Conservation (phyloP, 192 early-diverging fungal genomes). For the Coemansia sp. region DNA sequence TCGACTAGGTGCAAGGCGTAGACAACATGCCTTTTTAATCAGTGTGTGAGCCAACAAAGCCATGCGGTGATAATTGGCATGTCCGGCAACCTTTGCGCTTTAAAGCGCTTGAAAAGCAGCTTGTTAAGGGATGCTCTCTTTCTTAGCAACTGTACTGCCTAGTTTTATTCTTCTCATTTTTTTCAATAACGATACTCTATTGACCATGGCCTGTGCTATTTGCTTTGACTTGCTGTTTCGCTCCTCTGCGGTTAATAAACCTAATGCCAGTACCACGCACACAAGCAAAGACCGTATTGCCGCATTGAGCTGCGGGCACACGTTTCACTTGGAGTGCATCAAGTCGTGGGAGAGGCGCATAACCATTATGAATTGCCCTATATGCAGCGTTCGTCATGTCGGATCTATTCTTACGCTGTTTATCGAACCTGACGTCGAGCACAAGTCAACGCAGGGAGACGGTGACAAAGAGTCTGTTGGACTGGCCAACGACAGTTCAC, state of each 20-base stretch:
- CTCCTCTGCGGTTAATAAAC: background rate
- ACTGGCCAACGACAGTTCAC: background rate
- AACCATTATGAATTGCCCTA: background rate
- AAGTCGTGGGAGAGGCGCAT: background rate
- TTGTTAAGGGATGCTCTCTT: background rate
- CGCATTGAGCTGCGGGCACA: background rate
- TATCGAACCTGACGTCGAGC: background rate
- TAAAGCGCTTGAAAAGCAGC: too few species aligned
- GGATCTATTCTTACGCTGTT: background rate
- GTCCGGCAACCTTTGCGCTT: too few species aligned
- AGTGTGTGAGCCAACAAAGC: too few species aligned
- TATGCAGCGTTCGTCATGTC: background rate
- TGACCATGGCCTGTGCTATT: background rate
- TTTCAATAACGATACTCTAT: background rate
- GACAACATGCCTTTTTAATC: too few species aligned
- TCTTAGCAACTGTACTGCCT: background rate
- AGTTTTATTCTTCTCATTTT: background rate
- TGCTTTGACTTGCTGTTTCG: background rate
- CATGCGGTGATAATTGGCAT: too few species aligned
- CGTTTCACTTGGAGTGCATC: constrained; percentile 1
- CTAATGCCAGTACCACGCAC: background rate
- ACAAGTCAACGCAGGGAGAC: too few species aligned
- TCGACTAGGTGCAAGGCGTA: too few species aligned
- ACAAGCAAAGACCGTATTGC: background rate
- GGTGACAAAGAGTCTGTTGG: background rate